Percentiles rank a stretch among this genome's conserved stretches.
Conservation (phyloP, 306 rosid genomes). For the Ormosia semicastrata region DNA sequence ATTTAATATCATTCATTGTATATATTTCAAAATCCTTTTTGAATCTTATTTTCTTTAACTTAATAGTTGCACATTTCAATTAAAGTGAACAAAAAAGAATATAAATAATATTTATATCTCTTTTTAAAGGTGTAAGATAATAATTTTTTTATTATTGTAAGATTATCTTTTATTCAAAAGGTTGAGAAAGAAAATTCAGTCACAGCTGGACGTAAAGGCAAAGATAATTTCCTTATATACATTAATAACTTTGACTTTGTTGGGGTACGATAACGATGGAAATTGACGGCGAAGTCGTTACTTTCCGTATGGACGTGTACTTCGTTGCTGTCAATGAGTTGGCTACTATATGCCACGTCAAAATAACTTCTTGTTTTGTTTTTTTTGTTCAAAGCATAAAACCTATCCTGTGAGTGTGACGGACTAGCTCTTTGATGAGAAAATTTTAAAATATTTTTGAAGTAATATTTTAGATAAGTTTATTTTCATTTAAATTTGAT, state of each 20-base stretch:
- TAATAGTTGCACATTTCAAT: no score
- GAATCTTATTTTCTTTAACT: no score
- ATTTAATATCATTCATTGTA: no score
- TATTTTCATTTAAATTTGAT: no score
- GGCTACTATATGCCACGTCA: not conserved
- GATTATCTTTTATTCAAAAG: not conserved
- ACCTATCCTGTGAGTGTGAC: no score
- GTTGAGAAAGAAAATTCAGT: not conserved
- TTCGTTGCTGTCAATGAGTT: slow-evolving; percentile 35
- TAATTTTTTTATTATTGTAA: not conserved
- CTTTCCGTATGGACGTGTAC: slow-evolving; percentile 6
- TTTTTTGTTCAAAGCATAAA: not conserved
- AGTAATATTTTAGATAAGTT: no score
- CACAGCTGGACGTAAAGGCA: not conserved
- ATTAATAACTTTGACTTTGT: slow-evolving; percentile 1
- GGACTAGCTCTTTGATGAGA: no score
- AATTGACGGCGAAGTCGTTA: not conserved
- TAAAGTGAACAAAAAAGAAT: no score
- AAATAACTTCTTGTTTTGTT: not conserved
- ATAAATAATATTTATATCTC: no score
- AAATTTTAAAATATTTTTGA: no score
- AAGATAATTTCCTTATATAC: not conserved
- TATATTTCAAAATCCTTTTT: no score
- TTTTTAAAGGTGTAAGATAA: no score
- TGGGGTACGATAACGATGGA: not conserved